A percentile compares a stretch with the other conserved stretches of the same genome.
phyloP scores from a whole-genome alignment of 1,284 basidiomycete genomes.

The Boletus smithii region DNA sequence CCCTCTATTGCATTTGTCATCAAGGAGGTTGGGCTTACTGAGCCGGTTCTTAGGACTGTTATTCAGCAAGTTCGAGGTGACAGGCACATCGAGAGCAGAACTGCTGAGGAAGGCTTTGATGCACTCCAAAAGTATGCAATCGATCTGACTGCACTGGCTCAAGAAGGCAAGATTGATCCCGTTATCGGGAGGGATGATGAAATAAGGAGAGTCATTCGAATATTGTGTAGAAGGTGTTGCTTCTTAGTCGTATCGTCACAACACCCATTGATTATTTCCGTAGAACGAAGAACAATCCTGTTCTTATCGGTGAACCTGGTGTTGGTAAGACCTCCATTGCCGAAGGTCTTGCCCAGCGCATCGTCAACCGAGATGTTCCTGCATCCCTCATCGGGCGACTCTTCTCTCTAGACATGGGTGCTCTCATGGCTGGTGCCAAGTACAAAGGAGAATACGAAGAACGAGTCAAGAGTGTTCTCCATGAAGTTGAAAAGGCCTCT shows the following conservation, averaged over 20 bases:
- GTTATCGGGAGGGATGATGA: conserved; percentile 90
- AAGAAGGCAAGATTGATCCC: conserved; percentile 90
- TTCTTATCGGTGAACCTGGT: conserved; percentile 91
- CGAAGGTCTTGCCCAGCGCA: conserved; percentile 95
- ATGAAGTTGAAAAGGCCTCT: conserved; percentile 90
- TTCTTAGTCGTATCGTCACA: neutral
- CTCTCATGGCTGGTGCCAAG: conserved; percentile 93
- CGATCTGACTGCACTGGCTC: conserved; percentile 84
- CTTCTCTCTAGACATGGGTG: conserved; percentile 91
- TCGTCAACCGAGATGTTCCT: conserved; percentile 93
- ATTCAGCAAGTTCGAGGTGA: conserved; percentile 81
- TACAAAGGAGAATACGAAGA: conserved; percentile 99
- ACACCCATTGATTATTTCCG: conserved; percentile 15
- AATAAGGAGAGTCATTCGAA: conserved; percentile 69
- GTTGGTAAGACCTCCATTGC: conserved; percentile 93
- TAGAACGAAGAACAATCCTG: conserved; percentile 90
- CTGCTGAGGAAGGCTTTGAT: conserved; percentile 85
- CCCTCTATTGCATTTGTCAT: conserved; percentile 60
- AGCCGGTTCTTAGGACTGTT: conserved; percentile 73
- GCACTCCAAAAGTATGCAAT: conserved; percentile 81
- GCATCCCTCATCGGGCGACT: conserved; percentile 81
- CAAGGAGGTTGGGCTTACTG: conserved; percentile 73
- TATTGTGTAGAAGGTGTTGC: conserved; percentile 67
- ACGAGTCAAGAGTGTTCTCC: conserved; percentile 88
- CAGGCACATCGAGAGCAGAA: conserved; percentile 75